Evolutionary conservation across 345 rosid species (phyloP).

Genomic region (Abelmoschus esculentus): DNA sequence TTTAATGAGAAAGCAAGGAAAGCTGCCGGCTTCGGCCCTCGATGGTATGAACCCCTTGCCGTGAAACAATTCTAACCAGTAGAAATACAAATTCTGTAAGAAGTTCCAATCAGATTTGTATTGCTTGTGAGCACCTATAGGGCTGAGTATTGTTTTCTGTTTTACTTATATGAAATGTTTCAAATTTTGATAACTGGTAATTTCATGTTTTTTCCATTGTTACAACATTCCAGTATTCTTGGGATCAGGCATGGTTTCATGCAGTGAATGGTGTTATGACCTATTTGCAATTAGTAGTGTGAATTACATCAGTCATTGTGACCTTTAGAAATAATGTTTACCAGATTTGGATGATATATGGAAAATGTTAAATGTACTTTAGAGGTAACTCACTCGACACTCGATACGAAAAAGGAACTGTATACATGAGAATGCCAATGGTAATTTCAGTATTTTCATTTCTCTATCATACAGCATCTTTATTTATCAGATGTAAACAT

Average conservation of each 20-base stretch:
- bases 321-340: background rate
- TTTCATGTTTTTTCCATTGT: too few species aligned
- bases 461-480: background rate
- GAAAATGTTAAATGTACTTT: background rate
- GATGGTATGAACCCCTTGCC: conserved; percentile 87
- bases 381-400: background rate
- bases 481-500: background rate
- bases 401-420: background rate
- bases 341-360: background rate
- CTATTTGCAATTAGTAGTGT: background rate
- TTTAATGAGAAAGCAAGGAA: conserved; percentile 77
- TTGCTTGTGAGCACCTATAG: background rate
- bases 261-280: background rate
- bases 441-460: too few species aligned
- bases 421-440: background rate
- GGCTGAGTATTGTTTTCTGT: background rate
- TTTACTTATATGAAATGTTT: background rate
- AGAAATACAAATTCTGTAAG: background rate
- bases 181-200: too few species aligned
- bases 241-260: background rate
- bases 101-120: background rate
- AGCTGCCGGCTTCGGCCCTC: conserved; percentile 87
- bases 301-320: background rate
- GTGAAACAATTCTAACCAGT: conserved; percentile 19
- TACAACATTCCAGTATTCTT: too few species aligned